Conservation (phyloP, 2,329 filamentous ascomycete genomes). For the Xylariaceae sp. region DNA sequence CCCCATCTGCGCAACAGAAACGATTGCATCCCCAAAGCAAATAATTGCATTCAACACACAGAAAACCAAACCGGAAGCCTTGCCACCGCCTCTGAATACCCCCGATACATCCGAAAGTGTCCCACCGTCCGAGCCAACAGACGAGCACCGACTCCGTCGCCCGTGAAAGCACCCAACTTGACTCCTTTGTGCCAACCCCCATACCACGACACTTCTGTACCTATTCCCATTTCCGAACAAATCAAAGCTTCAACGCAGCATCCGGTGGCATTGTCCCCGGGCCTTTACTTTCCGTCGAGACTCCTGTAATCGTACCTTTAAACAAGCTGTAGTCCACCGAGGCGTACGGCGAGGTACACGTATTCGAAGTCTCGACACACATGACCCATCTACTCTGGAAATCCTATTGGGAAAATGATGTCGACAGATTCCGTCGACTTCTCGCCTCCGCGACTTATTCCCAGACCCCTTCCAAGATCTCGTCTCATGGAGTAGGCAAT, state of each 20-base stretch:
- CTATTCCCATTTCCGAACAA: too few relatives aligned
- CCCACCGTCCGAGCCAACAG: too few relatives aligned
- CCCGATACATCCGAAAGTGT: too few relatives aligned
- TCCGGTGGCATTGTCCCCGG: not conserved
- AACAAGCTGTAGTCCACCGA: constrained; percentile 82
- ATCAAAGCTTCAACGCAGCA: not conserved
- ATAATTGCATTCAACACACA: too few relatives aligned
- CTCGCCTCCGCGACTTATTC: constrained; percentile 65
- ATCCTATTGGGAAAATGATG: constrained; percentile 95
- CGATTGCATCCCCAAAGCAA: too few relatives aligned
- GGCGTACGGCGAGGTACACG: constrained; percentile 77
- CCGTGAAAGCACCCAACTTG: too few relatives aligned
- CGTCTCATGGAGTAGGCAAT: constrained; percentile 35
- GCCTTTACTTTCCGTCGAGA: constrained; percentile 16
- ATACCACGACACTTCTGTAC: too few relatives aligned
- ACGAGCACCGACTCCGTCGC: too few relatives aligned
- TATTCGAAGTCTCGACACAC: constrained; percentile 38
- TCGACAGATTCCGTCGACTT: constrained; percentile 88
- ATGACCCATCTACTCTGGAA: constrained; percentile 98
- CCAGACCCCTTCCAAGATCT: constrained; percentile 51
- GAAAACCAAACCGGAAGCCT: too few relatives aligned
- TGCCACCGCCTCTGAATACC: too few relatives aligned
- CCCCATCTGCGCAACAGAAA: too few relatives aligned
- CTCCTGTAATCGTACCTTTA: constrained; percentile 64
- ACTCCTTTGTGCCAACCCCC: too few relatives aligned